Conservation (phyloP, 305 asterid genomes). For the Solanum hybrid region DNA sequence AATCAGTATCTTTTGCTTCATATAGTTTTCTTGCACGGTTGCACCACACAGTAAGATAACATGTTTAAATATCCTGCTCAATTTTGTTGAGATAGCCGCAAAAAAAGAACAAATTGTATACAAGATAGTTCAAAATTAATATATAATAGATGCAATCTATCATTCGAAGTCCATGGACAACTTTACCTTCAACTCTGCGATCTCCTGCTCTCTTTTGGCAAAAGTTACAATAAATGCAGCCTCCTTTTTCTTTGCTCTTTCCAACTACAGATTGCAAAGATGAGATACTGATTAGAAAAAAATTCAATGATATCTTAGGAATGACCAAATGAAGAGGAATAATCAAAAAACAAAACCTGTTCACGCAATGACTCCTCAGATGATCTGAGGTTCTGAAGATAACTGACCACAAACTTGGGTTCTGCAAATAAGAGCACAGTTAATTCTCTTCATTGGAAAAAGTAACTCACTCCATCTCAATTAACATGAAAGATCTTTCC, state of each 20-base stretch:
- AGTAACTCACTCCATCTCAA: not conserved
- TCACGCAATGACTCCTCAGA: slow-evolving; percentile 87
- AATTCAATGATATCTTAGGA: not conserved
- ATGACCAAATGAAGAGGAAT: not conserved
- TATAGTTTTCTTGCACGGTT: not conserved
- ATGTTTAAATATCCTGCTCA: not conserved
- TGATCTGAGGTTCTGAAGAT: slow-evolving; percentile 75
- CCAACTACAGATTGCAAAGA: slow-evolving; percentile 44
- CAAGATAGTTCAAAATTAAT: not conserved
- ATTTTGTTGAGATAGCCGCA: not conserved
- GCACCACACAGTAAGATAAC: not conserved
- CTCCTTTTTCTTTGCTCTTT: slow-evolving; percentile 89
- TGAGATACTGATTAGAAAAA: not conserved
- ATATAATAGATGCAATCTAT: not conserved
- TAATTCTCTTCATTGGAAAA: not conserved
- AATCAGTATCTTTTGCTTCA: not conserved
- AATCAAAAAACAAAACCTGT: slow-evolving; percentile 44
- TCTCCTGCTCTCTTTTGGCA: slow-evolving; percentile 98
- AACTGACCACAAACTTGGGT: slow-evolving; percentile 62
- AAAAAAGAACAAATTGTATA: not conserved
- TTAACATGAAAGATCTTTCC: not conserved
- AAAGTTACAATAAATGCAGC: slow-evolving; percentile 94
- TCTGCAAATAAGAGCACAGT: slow-evolving; percentile 30
- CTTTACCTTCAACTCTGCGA: slow-evolving; percentile 88
- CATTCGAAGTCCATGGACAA: not conserved